These are phyloP conservation scores for Alloteropsis semialata DNA, from an alignment of 176 grass and related monocot species.

Conservation along the genomic window DNA sequence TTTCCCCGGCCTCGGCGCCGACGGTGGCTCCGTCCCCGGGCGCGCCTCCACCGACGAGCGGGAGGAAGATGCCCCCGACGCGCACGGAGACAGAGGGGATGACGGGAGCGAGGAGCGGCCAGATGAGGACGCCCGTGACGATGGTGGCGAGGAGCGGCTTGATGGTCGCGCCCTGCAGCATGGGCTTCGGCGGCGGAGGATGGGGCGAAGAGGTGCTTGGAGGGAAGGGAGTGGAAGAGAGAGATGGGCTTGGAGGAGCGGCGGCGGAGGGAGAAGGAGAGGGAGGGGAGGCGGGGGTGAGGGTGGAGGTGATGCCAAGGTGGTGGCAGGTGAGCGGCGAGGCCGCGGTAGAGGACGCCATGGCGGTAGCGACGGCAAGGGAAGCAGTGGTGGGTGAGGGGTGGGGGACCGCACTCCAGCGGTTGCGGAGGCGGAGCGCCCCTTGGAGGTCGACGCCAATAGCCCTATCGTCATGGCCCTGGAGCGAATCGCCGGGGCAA, in stretches of 20 bases:
- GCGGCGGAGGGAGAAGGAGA: slow-evolving; percentile 32
- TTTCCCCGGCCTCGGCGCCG: no score
- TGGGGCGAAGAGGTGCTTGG: background rate
- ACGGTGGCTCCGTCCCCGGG: no score
- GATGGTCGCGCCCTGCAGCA: slow-evolving; percentile 64
- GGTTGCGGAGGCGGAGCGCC: no score
- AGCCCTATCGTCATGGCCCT: no score
- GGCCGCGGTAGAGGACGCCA: slow-evolving; percentile 50
- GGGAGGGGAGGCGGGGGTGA: slow-evolving; percentile 39
- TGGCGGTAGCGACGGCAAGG: slow-evolving; percentile 18
- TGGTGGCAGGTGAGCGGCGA: slow-evolving; percentile 47
- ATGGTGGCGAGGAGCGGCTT: slow-evolving; percentile 62
- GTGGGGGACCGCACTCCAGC: no score
- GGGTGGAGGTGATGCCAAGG: slow-evolving; percentile 33
- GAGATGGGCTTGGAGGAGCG: slow-evolving; percentile 24
- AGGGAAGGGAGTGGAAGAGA: slow-evolving; percentile 22
- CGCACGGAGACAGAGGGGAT: slow-evolving; percentile 89
- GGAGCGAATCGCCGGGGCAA: no score
- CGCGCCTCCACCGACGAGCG: no score
- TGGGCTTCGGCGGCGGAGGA: slow-evolving; percentile 33
- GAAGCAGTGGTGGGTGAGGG: background rate
- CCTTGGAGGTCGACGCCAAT: no score
- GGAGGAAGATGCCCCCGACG: slow-evolving; percentile 88
- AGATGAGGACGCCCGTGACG: slow-evolving; percentile 62
- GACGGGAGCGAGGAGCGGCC: slow-evolving; percentile 81